A percentile compares a stretch with the other conserved stretches of the same genome.
Evolutionary conservation across 2,329 filamentous ascomycete genomes (phyloP).

Genomic region (Colletotrichum graminicola): DNA sequence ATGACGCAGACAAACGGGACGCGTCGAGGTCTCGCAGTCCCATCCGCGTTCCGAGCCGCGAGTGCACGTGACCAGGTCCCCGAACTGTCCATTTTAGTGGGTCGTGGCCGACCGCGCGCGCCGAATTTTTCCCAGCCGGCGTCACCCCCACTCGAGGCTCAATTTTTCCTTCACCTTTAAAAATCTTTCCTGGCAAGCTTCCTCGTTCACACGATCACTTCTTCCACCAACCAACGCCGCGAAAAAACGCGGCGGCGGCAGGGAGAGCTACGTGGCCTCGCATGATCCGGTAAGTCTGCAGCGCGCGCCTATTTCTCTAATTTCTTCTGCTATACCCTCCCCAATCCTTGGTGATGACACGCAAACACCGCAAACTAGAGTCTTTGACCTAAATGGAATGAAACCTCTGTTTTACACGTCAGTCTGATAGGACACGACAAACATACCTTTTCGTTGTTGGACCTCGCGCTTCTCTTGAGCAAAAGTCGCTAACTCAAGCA

Average conservation of each 20-base stretch:
- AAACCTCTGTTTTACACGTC: conserved; percentile 90
- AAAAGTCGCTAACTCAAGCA: conserved; percentile 27
- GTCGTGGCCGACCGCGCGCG: conserved; percentile 38
- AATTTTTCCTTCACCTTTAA: conserved; percentile 42
- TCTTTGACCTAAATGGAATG: conserved; percentile 90
- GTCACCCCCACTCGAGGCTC: conserved; percentile 40
- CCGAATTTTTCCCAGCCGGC: conserved; percentile 40
- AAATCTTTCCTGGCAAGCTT: conserved; percentile 43
- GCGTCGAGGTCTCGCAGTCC: conserved; percentile 5
- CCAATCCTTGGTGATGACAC: conserved; percentile 78
- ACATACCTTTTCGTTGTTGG: conserved; percentile 14
- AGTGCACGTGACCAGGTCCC: conserved; percentile 46
- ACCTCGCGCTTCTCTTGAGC: not conserved
- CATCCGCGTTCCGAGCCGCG: conserved; percentile 41
- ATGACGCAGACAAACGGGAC: conserved; percentile 11
- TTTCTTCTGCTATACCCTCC: conserved; percentile 27
- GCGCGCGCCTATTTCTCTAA: conserved; percentile 30
- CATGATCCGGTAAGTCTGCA: conserved; percentile 46
- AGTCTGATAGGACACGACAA: conserved; percentile 76
- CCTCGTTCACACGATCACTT: conserved; percentile 29
- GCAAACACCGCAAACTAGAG: conserved; percentile 92
- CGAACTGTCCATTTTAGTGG: conserved; percentile 34
- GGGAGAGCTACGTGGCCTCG: conserved; percentile 31
- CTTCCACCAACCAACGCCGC: conserved; percentile 36
- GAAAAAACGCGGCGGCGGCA: not conserved